Conservation (phyloP, 768 basidiomycete genomes). For the Lentinula sp. region DNA sequence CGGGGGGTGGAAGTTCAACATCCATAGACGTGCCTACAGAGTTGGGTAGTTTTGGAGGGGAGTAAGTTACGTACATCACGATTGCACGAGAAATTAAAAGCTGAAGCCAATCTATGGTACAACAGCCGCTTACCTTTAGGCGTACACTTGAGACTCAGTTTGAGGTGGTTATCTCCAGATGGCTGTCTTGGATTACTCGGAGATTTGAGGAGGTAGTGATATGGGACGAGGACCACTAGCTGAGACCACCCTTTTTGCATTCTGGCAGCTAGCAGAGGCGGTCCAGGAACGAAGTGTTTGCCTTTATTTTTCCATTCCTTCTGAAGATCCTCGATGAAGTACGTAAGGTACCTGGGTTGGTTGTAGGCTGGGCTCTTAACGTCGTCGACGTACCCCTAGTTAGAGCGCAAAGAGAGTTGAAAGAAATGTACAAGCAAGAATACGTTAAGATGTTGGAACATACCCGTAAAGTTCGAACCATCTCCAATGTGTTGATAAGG, state of each 20-base stretch:
- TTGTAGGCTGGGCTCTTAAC: neutral
- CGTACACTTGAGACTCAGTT: neutral
- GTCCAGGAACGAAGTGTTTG: neutral
- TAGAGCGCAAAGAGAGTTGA: neutral
- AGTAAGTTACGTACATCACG: no score
- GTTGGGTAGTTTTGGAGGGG: no score
- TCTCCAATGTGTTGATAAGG: neutral
- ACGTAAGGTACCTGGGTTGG: neutral
- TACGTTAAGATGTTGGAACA: neutral
- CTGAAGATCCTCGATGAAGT: neutral
- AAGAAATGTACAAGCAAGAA: neutral
- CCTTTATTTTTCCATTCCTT: neutral
- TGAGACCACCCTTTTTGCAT: neutral
- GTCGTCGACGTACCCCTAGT: neutral
- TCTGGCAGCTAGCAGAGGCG: neutral
- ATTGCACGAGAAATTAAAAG: no score
- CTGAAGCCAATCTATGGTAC: neutral
- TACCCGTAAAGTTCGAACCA: neutral
- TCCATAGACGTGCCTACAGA: neutral
- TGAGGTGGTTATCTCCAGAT: neutral
- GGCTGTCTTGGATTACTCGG: neutral
- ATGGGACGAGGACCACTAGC: neutral
- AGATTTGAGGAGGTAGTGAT: neutral
- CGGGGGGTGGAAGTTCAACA: neutral
- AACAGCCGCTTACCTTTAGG: neutral